Evolutionary conservation across 2,329 filamentous ascomycete species (phyloP), one percentile per base, ranked within the genome.

Genomic region (Fusarium ambrosium): DNA sequence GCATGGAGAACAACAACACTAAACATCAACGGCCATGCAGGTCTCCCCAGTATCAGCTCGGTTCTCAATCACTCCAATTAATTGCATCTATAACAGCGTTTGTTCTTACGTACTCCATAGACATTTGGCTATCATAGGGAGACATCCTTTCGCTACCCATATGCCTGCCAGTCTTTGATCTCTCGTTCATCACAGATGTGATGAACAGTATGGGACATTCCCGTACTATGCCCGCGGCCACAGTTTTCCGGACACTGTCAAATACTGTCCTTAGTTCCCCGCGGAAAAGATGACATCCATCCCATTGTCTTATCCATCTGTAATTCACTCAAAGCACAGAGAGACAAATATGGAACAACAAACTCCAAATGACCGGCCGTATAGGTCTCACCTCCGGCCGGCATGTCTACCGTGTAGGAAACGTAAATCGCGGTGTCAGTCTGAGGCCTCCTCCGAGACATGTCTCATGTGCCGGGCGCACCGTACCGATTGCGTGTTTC

Each of bases 371-470:
- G 70, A 72, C 16, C 74, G 90, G 53, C 90, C 90, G 4, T 92
- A 92, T 77, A 84, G 90, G 69, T 92, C 90, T 9, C 90, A 92
- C 81, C 86, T 90, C 70, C 87, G 88, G 43, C 89, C 90, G 60
- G 90, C 90, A 10, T 92, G 90, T 81, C 82, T 89, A 62, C 83
- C 89, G 16, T 92, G 90, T 77, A 86, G 90, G 63, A 87, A 87
- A 69, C 86, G 90, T 69, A 92, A 92, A 79, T 90, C 89, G 3
- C 85, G 90, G 73, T 92, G 90, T 78, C 90, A 89, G 20, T 86
- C 89, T 32, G 89, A 90, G 75, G 81, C 87, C 16, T 84, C 86
- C 6, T 85, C 87, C 2, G 82, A 87, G 62, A 84, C 85, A 9
- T 92, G 90, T 75, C 80, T 90, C 10, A 85, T 91, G 77, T 92